These are phyloP conservation scores for Talaromyces sp. DNA, from an alignment of 2,329 filamentous ascomycete species.

Conservation along the genomic window DNA sequence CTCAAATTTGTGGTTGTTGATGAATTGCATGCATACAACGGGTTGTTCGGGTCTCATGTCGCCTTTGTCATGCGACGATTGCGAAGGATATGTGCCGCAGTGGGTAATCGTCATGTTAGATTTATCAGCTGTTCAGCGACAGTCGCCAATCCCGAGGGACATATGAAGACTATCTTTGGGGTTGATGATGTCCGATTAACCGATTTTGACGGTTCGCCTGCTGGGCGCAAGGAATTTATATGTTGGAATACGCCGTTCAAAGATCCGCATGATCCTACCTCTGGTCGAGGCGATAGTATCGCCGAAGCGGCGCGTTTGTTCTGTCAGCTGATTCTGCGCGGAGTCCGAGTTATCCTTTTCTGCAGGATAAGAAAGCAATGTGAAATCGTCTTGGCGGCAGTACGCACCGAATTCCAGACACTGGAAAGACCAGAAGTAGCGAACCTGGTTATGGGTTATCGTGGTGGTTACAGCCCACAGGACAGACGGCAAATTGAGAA, in stretches of 20 bases:
- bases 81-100: slow-evolving; percentile 77
- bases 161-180: slow-evolving; percentile 93
- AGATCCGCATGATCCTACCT: slow-evolving; percentile 79
- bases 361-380: slow-evolving; percentile 83
- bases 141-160: slow-evolving; percentile 82
- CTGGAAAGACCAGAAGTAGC: slow-evolving; percentile 71
- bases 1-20: slow-evolving; percentile 85
- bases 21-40: slow-evolving; percentile 95
- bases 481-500: slow-evolving; percentile 82
- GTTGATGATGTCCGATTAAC: slow-evolving; percentile 73
- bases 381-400: slow-evolving; percentile 73
- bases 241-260: slow-evolving; percentile 98
- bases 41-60: slow-evolving; percentile 87
- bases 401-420: slow-evolving; percentile 69
- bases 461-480: slow-evolving; percentile 88
- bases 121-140: slow-evolving; percentile 97
- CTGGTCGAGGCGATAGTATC: slow-evolving; percentile 76
- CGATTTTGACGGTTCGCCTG: slow-evolving; percentile 89
- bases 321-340: slow-evolving; percentile 79
- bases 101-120: slow-evolving; percentile 78
- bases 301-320: slow-evolving; percentile 85
- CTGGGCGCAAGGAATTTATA: slow-evolving; percentile 86
- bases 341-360: slow-evolving; percentile 89
- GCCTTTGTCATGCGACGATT: slow-evolving; percentile 90
- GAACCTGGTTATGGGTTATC: slow-evolving; percentile 85